Conservation (phyloP, 2,329 filamentous ascomycete species). For the Fusarium sp. region DNA sequence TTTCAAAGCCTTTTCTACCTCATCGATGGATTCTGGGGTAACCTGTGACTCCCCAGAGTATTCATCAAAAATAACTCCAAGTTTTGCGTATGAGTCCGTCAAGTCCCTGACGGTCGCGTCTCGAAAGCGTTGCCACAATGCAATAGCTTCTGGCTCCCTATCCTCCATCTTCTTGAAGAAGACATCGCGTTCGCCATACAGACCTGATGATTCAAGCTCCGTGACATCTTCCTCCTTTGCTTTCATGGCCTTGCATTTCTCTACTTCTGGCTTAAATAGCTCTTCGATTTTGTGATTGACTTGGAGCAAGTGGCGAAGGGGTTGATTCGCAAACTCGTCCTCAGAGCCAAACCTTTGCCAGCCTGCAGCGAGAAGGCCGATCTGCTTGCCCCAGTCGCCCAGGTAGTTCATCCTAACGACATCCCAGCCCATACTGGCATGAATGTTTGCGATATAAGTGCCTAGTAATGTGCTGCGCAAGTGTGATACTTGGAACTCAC, state of each 20-base stretch:
- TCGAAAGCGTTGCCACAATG: conserved; percentile 66
- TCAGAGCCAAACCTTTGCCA: conserved; percentile 75
- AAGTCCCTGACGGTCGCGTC: conserved; percentile 67
- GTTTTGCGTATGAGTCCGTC: conserved; percentile 63
- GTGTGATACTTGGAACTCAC: conserved; percentile 77
- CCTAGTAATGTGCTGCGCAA: conserved; percentile 78
- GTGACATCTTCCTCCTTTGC: conserved; percentile 54
- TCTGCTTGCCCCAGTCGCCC: conserved; percentile 81
- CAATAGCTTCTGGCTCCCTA: conserved; percentile 64
- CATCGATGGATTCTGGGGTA: conserved; percentile 63
- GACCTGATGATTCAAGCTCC: conserved; percentile 53
- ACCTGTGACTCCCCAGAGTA: conserved; percentile 76
- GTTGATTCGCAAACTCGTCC: conserved; percentile 70
- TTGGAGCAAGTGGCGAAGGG: conserved; percentile 75
- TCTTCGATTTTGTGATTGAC: conserved; percentile 76
- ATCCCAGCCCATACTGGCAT: conserved; percentile 74
- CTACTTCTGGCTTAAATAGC: conserved; percentile 72
- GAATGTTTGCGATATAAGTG: conserved; percentile 74
- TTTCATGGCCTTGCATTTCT: conserved; percentile 61
- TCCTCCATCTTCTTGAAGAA: conserved; percentile 71
- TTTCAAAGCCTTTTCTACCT: conserved; percentile 68
- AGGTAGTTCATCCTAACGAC: conserved; percentile 77
- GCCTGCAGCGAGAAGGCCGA: conserved; percentile 71
- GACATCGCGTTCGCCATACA: conserved; percentile 63
- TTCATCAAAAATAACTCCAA: conserved; percentile 68